Percentiles rank a stretch among this genome's conserved stretches.
These are phyloP conservation scores for Ophiorrhiza pumila DNA, from an alignment of 257 asterid genomes.

Conservation along the genomic window DNA sequence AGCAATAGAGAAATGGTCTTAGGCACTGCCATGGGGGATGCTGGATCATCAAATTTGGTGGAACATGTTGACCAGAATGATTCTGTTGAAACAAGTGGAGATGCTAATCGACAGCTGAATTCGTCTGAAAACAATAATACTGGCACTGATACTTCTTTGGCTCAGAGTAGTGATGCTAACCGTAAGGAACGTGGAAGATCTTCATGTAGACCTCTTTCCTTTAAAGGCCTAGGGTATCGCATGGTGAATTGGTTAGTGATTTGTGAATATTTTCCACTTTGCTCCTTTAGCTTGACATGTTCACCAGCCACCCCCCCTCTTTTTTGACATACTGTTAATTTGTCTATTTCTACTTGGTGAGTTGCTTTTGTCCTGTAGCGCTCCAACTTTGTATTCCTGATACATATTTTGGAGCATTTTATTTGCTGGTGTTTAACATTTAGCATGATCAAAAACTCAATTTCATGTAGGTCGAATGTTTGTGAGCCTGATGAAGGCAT, in stretches of 20 bases:
- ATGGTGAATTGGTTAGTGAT: constrained; percentile 95
- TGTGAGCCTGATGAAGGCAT: neutral
- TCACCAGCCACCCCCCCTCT: too few species aligned
- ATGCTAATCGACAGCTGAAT: constrained; percentile 36
- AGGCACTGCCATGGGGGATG: constrained; percentile 34
- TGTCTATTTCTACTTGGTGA: neutral
- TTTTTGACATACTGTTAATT: neutral
- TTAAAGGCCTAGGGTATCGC: constrained; percentile 83
- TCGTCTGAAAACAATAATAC: constrained; percentile 43
- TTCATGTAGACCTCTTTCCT: constrained; percentile 62
- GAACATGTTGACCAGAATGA: constrained; percentile 42
- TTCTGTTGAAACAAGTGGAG: constrained; percentile 44
- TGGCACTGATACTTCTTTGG: constrained; percentile 52
- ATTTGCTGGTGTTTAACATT: neutral
- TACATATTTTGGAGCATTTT: neutral
- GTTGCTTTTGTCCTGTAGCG: neutral
- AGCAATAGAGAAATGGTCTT: constrained; percentile 32
- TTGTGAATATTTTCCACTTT: neutral
- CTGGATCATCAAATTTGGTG: constrained; percentile 37
- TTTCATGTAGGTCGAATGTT: neutral
- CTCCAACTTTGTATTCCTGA: neutral
- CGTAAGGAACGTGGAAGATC: constrained; percentile 67
- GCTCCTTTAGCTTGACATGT: neutral
- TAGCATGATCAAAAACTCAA: too few species aligned
- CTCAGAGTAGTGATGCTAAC: constrained; percentile 51